Base-by-base conservation (phyloP, 805 yeast genomes). In the Candida tibetensis region DNA sequence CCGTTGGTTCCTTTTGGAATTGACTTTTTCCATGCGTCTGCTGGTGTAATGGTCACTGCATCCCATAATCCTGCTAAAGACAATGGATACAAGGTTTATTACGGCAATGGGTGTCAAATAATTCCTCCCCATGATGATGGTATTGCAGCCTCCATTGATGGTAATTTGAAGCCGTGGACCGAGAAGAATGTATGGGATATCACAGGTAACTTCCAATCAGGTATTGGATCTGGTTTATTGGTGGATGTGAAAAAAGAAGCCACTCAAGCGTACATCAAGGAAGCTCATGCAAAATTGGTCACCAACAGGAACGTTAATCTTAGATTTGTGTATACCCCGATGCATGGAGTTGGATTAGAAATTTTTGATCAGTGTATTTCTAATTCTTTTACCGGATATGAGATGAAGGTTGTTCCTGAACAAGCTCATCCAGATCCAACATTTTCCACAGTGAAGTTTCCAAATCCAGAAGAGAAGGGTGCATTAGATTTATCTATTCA, bases 391-490 rank as follows among this genome's bases (percentile, higher is more conserved):
- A 72, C 66, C 1, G 54, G 65, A 2, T 53, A 51, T 22, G 55
- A 57, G 30, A 62, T 55, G 44, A 47, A 58, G 2, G 54, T 64
- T n/a, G 95, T 86, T 1, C 46, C 57, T 1, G 77, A 78, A 46
- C 99, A 91, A 58, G 69, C 71, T 3, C 15, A 45, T 0, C 96
- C 98, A 0, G 90, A 93, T 58, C 95, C 98, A 0, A 77, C 71
- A 19, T 91, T 91, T 55, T 77, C 89, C 2, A 85, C 97, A 0
- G 97, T 91, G 6, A 62, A 60, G 30, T 91, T 91, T 52, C 99
- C 99, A 4, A 91, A 91, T 53, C 99, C 99, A 0, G 99, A 91
- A 59, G 99, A 91, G 53, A 77, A 80, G 45, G 96, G 96, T 2
- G 98, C 98, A 0, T 67, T 93, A 39, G 83, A 79, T 47, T 54